Conservation (phyloP, 2,329 filamentous ascomycete species). For the Gaeumannomyces tritici region DNA sequence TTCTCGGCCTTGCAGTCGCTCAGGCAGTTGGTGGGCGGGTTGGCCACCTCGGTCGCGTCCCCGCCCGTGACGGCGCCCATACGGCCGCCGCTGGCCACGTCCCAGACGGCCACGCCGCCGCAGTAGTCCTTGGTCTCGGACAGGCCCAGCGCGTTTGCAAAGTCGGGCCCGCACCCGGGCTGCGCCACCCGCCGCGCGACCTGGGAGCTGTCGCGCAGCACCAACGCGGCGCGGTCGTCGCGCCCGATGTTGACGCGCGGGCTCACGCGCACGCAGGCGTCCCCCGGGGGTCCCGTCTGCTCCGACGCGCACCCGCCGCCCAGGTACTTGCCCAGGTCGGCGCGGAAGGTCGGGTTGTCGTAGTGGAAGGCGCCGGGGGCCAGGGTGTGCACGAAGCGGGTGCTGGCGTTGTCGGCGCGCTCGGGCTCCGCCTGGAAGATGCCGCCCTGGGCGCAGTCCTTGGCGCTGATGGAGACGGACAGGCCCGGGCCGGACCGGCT, state of each 20-base stretch:
- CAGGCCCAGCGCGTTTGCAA: neutral
- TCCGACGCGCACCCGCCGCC: neutral
- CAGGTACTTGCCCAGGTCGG: neutral
- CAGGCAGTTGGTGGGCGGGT: neutral
- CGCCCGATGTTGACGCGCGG: neutral
- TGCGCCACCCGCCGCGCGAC: neutral
- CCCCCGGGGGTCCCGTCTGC: neutral
- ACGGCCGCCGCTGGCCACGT: neutral
- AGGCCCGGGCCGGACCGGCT: neutral
- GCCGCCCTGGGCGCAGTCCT: slow-evolving; percentile 2
- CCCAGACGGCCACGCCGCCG: neutral
- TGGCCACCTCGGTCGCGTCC: neutral
- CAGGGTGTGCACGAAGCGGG: neutral
- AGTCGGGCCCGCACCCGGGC: neutral
- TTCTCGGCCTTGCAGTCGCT: neutral
- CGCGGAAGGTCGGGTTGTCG: slow-evolving; percentile 2
- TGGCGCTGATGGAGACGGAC: neutral
- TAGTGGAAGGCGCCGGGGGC: neutral
- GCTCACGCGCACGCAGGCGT: neutral
- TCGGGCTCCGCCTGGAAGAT: slow-evolving; percentile 1
- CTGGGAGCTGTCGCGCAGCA: slow-evolving; percentile 1
- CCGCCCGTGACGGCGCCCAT: neutral
- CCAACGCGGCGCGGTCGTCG: neutral
- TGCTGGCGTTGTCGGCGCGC: neutral
- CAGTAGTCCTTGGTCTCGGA: slow-evolving; percentile 1